Evolutionary conservation across 768 basidiomycete genomes (phyloP), one percentile per base, ranked within the genome.

Genomic region (Russula emetica): DNA sequence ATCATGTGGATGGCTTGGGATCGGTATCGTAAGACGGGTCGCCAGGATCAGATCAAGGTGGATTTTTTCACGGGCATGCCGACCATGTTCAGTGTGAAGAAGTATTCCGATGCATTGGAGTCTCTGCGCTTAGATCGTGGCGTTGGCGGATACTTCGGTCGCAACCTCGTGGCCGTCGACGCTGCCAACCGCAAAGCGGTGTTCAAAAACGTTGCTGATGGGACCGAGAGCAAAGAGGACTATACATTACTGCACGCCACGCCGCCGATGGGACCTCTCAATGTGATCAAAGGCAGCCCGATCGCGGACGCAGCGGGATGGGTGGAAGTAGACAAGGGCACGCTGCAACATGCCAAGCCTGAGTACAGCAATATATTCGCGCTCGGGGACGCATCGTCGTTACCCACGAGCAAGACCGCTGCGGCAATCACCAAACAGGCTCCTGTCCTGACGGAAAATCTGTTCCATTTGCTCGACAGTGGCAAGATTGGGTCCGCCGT

Each of bases 1-100:
- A 90, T 94, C 59, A 94, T 96, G 90, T 96, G 93, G 92, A 92
- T 94, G 90, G 90, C 91, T 52, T 93, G 91, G 90, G 91, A 94
- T 72, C 78, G 85, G 54, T 92, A 82, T 73, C 79, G 81, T 61
- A 79, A 74, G 71, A 88, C 88, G 11, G 79, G 79, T 3, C 82
- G 88, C 22, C 72, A 76, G 18, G 78, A 81, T 55, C 78, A 82
- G 54, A 80, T 89, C 69, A 78, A 84, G 56, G 72, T 90, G 65
- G 83, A 91, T 62, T 96, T 96, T 73, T 88, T 88, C 74, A 92
- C 88, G 34, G 94, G 93, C 65, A 90, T 87, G 89, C 93, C 94
- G 20, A 82, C 88, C 50, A 98, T 99, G 95, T 98, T 99, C 77
- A 84, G 85, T 69, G 95, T 97, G 60, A 94, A 94, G 71, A 95